Conservation (phyloP, 2,329 filamentous ascomycete species). For the Chrysoporthe deuterocubensis region DNA sequence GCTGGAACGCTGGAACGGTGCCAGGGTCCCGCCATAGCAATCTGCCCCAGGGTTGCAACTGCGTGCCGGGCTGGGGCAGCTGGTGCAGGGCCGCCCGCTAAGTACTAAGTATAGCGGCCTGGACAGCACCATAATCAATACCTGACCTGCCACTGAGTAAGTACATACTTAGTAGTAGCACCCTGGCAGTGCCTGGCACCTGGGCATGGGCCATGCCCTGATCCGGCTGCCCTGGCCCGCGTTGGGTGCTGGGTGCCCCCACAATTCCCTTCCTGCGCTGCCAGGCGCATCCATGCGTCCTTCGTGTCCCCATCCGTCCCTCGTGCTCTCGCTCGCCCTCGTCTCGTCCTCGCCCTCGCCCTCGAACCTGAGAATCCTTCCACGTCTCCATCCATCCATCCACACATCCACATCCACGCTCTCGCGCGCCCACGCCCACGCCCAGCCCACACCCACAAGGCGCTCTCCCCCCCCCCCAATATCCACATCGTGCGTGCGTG, state of each 20-base stretch:
- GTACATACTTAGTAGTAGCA: too few relatives aligned
- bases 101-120: too few relatives aligned
- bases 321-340: not conserved
- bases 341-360: not conserved
- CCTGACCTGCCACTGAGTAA: too few relatives aligned
- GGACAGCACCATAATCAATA: too few relatives aligned
- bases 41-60: too few relatives aligned
- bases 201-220: too few relatives aligned
- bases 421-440: not conserved
- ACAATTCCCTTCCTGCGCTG: not conserved
- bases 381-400: not conserved
- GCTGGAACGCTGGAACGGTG: too few relatives aligned
- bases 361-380: conserved; percentile 4
- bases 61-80: too few relatives aligned
- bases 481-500: not conserved
- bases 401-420: not conserved
- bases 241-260: not conserved
- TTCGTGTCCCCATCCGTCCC: not conserved
- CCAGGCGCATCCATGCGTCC: conserved; percentile 2
- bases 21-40: too few relatives aligned
- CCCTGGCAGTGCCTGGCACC: too few relatives aligned
- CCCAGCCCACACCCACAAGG: not conserved
- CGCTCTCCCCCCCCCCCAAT: not conserved
- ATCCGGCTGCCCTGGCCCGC: too few relatives aligned
- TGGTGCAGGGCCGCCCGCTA: too few relatives aligned